Evolutionary conservation across 1,139 yeast genomes (phyloP).

Genomic region (Eremothecium coryli): DNA sequence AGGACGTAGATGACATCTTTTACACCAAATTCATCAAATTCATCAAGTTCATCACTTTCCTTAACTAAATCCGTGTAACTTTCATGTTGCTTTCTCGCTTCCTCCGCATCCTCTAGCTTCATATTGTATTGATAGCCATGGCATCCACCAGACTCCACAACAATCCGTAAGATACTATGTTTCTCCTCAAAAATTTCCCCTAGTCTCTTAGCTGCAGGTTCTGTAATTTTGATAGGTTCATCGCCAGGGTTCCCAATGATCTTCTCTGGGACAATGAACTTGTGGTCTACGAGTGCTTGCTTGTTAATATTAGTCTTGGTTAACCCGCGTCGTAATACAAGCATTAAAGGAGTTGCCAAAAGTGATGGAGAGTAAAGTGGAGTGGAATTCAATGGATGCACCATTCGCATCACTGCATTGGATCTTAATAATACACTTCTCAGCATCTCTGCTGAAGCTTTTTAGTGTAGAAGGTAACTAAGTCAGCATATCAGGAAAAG

Average conservation of each 20-base stretch:
- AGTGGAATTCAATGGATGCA: too few relatives aligned
- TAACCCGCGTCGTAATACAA: too few relatives aligned
- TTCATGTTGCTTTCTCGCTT: conserved; percentile 42
- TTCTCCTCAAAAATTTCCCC: conserved; percentile 41
- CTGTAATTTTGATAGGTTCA: conserved; percentile 34
- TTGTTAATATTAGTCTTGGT: too few relatives aligned
- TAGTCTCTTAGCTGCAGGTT: conserved; percentile 46
- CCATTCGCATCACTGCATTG: too few relatives aligned
- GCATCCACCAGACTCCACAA: conserved; percentile 97
- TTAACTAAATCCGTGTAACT: background rate
- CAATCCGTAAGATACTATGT: conserved; percentile 58
- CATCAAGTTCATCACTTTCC: conserved; percentile 46
- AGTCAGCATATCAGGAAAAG: too few relatives aligned
- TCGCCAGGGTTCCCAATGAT: background rate
- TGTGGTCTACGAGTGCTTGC: too few relatives aligned
- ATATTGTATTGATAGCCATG: conserved; percentile 93
- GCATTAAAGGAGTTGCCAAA: too few relatives aligned
- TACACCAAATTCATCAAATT: conserved; percentile 41
- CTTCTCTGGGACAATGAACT: background rate
- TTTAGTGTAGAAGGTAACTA: too few relatives aligned
- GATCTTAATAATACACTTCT: too few relatives aligned
- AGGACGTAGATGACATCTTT: conserved; percentile 19
- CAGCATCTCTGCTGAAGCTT: background rate
- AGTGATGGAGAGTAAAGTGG: too few relatives aligned
- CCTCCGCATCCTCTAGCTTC: conserved; percentile 45